These are phyloP conservation scores for Astrothelium macrocarpum DNA, from an alignment of 495 filamentous ascomycete genomes.

Conservation along the genomic window DNA sequence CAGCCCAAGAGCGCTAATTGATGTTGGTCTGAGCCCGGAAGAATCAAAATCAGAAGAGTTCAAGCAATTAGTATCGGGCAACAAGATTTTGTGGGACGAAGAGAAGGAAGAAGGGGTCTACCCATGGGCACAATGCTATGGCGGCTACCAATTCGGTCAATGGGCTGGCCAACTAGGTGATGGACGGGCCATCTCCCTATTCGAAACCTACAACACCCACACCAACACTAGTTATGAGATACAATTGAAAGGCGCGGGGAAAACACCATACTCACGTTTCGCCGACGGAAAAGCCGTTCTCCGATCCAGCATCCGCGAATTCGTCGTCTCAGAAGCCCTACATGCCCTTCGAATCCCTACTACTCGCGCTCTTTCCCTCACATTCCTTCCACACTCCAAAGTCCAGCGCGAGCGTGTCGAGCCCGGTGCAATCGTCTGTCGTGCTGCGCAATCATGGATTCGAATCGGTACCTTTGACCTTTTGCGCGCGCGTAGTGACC, in stretches of 20 bases:
- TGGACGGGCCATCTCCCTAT: conserved; percentile 86
- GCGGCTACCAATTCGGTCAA: conserved; percentile 62
- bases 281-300: conserved; percentile 96
- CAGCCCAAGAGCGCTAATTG: conserved; percentile 63
- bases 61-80: conserved; percentile 64
- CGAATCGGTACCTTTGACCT: conserved; percentile 93
- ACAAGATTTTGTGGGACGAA: conserved; percentile 47
- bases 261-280: conserved; percentile 90
- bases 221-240: conserved; percentile 72
- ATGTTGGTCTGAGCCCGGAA: conserved; percentile 59
- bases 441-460: conserved; percentile 88
- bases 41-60: conserved; percentile 69
- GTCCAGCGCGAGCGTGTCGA: conserved; percentile 77
- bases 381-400: conserved; percentile 57
- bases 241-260: conserved; percentile 87
- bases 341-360: conserved; percentile 77
- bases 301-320: conserved; percentile 85
- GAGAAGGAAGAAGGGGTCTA: conserved; percentile 56
- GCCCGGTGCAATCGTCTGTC: conserved; percentile 82
- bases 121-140: conserved; percentile 97
- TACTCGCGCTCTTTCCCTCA: conserved; percentile 77
- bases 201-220: conserved; percentile 71
- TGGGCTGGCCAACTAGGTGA: conserved; percentile 97
- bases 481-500: conserved; percentile 67
- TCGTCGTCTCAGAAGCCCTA: conserved; percentile 72